Conservation (phyloP, 202 grass and related monocot species). For the Setaria viridis region DNA sequence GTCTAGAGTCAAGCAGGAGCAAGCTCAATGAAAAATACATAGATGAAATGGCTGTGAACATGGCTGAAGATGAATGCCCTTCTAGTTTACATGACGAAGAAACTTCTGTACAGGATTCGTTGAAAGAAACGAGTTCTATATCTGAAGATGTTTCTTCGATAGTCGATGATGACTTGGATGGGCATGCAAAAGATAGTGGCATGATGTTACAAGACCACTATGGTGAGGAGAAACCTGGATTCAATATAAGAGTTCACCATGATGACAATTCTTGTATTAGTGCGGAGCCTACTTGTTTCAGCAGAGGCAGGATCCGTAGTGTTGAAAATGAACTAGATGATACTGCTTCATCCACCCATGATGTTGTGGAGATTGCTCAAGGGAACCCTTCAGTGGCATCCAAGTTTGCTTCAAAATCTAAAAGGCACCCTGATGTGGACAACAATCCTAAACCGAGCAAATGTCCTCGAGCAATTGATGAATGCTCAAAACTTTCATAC, state of each 20-base stretch:
- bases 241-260: slow-evolving; percentile 39
- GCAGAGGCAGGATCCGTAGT: slow-evolving; percentile 32
- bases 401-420: slow-evolving; percentile 76
- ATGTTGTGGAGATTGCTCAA: slow-evolving; percentile 39
- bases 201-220: slow-evolving; percentile 57
- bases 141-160: slow-evolving; percentile 61
- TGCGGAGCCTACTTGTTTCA: slow-evolving; percentile 43
- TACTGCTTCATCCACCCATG: slow-evolving; percentile 49
- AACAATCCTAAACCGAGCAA: slow-evolving; percentile 95
- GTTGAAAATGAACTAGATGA: slow-evolving; percentile 69
- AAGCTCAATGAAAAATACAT: slow-evolving; percentile 59
- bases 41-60: slow-evolving; percentile 86
- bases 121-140: slow-evolving; percentile 53
- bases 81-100: slow-evolving; percentile 50
- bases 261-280: slow-evolving; percentile 59
- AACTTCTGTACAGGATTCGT: slow-evolving; percentile 38
- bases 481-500: slow-evolving; percentile 71
- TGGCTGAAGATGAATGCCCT: slow-evolving; percentile 74
- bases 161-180: slow-evolving; percentile 54
- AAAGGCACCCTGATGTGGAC: slow-evolving; percentile 96
- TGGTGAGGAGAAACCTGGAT: slow-evolving; percentile 47
- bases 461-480: slow-evolving; percentile 75
- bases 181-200: slow-evolving; percentile 56
- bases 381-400: slow-evolving; percentile 49
- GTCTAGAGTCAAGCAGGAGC: slow-evolving; percentile 81